A percentile compares a stretch with the other conserved stretches of the same genome.
Conservation (phyloP, 805 yeast genomes). For the Ogataea ganodermae region DNA sequence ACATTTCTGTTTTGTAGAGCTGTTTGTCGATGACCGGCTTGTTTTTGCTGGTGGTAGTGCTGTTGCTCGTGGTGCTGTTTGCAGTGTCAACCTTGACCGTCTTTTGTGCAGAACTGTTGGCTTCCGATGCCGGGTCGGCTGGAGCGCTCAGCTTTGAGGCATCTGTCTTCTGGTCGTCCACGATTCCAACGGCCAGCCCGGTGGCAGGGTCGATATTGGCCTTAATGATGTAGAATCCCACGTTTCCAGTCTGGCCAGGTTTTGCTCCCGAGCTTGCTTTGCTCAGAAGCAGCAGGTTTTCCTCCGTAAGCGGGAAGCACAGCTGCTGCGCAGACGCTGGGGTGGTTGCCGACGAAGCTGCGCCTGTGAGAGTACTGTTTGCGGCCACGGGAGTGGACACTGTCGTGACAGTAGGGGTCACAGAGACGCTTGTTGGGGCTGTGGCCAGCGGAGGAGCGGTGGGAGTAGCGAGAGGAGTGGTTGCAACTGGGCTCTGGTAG, state of each 20-base stretch:
- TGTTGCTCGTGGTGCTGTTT: conserved; percentile 2
- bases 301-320: conserved; percentile 38
- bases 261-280: conserved; percentile 2
- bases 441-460: background rate
- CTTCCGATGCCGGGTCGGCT: background rate
- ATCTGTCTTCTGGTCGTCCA: background rate
- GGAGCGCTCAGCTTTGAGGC: background rate
- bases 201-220: conserved; percentile 9
- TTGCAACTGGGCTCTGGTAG: background rate
- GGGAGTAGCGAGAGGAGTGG: background rate
- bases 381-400: conserved; percentile 3
- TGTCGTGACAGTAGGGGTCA: background rate
- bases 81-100: background rate
- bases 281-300: conserved; percentile 35
- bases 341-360: background rate
- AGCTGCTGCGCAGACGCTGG: conserved; percentile 7
- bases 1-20: conserved; percentile 87
- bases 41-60: conserved; percentile 17
- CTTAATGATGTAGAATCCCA: conserved; percentile 12
- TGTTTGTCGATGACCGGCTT: conserved; percentile 43
- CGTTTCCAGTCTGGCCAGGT: background rate
- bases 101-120: background rate
- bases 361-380: conserved; percentile 2
- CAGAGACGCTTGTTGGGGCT: background rate
- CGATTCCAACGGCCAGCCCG: conserved; percentile 3